A percentile compares a stretch with the other conserved stretches of the same genome.
phyloP scores from a whole-genome alignment of 225 moss, liverwort and hornwort species.

The Physcomitrium patens region DNA sequence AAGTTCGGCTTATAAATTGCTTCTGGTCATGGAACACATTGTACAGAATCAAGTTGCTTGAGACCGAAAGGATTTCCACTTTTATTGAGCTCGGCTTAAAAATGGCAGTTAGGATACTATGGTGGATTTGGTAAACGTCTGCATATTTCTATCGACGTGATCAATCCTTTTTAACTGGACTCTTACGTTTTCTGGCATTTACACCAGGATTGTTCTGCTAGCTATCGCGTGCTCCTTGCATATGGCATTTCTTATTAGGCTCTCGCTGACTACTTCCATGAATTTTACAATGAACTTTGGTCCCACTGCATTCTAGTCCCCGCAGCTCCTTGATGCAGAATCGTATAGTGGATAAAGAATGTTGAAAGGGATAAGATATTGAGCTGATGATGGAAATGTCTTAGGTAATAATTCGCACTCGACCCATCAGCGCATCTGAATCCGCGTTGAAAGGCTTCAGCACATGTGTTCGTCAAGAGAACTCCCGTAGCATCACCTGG shows the following conservation, averaged over 20 bases:
- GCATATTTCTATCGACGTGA: no score
- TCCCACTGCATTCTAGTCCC: neutral
- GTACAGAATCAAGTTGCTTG: no score
- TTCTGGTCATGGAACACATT: no score
- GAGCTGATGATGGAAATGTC: slow-evolving; percentile 32
- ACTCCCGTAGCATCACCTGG: slow-evolving; percentile 82
- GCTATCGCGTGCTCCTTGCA: no score
- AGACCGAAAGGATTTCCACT: no score
- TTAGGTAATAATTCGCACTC: slow-evolving; percentile 89
- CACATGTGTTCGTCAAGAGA: slow-evolving; percentile 89
- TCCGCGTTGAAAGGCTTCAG: slow-evolving; percentile 65
- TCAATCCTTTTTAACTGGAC: no score
- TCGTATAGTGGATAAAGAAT: neutral
- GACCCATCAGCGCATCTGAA: slow-evolving; percentile 82
- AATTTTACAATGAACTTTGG: neutral
- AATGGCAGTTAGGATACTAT: no score
- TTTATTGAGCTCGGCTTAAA: no score
- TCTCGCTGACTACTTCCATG: neutral
- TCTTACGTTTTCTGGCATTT: no score
- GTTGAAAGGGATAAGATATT: neutral
- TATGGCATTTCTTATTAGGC: neutral
- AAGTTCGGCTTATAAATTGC: no score
- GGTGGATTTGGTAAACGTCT: no score
- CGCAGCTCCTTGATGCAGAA: neutral
- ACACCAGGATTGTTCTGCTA: no score